Base-by-base conservation (phyloP, 495 filamentous ascomycete species). In the Entonaema liquescens region DNA sequence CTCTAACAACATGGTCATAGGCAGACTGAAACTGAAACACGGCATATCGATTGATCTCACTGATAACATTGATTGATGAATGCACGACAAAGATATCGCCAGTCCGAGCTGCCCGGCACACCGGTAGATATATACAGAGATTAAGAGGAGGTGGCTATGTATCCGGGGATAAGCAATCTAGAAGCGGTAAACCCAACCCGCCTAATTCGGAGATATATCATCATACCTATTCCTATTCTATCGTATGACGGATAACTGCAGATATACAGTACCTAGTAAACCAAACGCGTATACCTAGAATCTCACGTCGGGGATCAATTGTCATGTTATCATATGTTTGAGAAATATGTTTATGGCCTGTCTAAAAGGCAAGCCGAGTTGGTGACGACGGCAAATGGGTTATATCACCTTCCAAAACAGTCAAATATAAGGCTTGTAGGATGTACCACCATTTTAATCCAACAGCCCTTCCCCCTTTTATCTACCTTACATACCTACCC, bases 131-230 rank as follows among this genome's bases (percentile, higher is more conserved):
- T 35, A 42, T 38, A n/a, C n/a, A 63, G 23, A 62, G 28, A 50
- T 60, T 65, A 53, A 19, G 33, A 61, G 68, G 68, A 65, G 68
- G 68, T 71, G 68, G 68, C 62, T 71, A 61, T 57, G 62, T 71
- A 33, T 58, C 58, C 36, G 53, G 52, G 33, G 49, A 54, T 52
- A 67, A 70, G 35, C 67, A 60, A n/a, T 23, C 33, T 25, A 36
- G 31, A 21, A 57, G 11, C 29, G 21, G 49, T 47, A 52, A 58
- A n/a, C 5, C 2, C 12, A 25, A 40, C 15, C 38, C 17, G 17
- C 38, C 15, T 40, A 3, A 40, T 40, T n/a, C 36, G 7, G 42
- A 47, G 17, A 47, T 21, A 47, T 23, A n/a, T n/a, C n/a, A n/a
- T n/a, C n/a, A n/a, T n/a, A n/a, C n/a, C n/a, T n/a, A n/a, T n/a